Base-by-base conservation (phyloP, 202 grass and related monocot species). In the Tripidium arundinaceum region DNA sequence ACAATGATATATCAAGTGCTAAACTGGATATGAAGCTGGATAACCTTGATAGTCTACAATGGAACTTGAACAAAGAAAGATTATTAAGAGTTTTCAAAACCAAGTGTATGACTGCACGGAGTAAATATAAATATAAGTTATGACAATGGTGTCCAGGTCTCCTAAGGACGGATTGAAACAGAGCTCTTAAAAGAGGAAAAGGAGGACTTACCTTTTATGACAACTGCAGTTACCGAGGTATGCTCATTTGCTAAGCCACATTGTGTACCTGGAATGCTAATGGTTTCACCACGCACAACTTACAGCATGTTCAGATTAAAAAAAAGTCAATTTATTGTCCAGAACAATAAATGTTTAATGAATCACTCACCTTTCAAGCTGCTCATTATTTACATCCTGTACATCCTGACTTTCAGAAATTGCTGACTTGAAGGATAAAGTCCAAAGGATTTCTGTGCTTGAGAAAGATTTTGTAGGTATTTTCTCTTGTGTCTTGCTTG, bases 381-480 rank as follows among this genome's bases (percentile, higher is more conserved):
- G 69, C 55, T 81, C 72, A 39, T 31, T 76, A 62, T 79, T 83
- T 12, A 57, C 82, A 68, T 47, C 52, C 36, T 71, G 61, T 80
- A 47, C 37, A 34, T 74, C 82, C 61, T 70, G 76, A 84, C 45
- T 75, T 83, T 58, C 75, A 74, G 65, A 70, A 83, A 59, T 90
- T 73, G 31, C 80, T 76, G 81, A 80, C 70, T 76, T 97, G 79
- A 97, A 94, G 83, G 70, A 83, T 49, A 97, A 94, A 68, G 81
- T 97, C 40, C 64, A 83, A 37, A 83, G 85, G 71, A 88, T 97
- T 75, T 89, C 77, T 84, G 65, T 83, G 49, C 76, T 97, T 41
- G 94, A 94, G 76, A 90, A 92, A 76, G 91, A 94, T 65, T 94
- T 97, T 81, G 70, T 87, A 60, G 91, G 94, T 97, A 97, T 33